Evolutionary conservation across 305 asterid species (phyloP), one percentile per base, ranked within the genome.

Genomic region (Fraxinus floribunda): DNA sequence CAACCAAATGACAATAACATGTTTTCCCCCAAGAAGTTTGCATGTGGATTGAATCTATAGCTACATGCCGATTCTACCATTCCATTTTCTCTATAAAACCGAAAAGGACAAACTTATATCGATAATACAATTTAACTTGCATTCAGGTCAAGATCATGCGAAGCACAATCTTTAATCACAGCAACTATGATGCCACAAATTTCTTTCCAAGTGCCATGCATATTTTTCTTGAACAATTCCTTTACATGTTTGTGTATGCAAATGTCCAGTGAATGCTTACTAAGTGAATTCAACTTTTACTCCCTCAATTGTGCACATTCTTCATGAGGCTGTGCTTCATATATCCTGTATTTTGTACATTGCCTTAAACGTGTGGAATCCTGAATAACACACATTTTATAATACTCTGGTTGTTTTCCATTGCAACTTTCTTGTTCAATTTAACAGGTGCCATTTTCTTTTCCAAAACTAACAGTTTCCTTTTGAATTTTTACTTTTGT

Each of bases 381-480:
- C 52, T 44, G 52, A 44, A 44, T 44, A 44, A 44, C 52, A 41
- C 15, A 0, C 52, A 4, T 15, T 16, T 52, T 3, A 13, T 52
- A 52, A 16, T 16, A 52, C 18, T 49, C 62, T 52, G 20, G 18
- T 52, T 5, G 3, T 57, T 57, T 57, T 57, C 26, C 6, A 0
- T 64, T 64, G 6, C 72, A 64, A 7, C 15, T 22, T 64, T 8
- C 11, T 64, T 9, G 34, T 64, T 64, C 34, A 22, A 20, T 24
- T 55, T n/a, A 18, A 24, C 62, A 16, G 2, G 10, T 16, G 35
- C 52, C 34, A 34, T 8, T 68, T 36, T 11, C 39, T 9, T 16
- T 26, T 80, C 36, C 41, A 66, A 79, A 66, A 20, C 64, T 81
- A 52, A 80, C 81, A 36, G 26, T 66, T 64, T 77, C 55, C 62